Evolutionary conservation across 2,329 filamentous ascomycete species (phyloP), one percentile per base, ranked within the genome.

Genomic region (Paecilomyces formosus): DNA sequence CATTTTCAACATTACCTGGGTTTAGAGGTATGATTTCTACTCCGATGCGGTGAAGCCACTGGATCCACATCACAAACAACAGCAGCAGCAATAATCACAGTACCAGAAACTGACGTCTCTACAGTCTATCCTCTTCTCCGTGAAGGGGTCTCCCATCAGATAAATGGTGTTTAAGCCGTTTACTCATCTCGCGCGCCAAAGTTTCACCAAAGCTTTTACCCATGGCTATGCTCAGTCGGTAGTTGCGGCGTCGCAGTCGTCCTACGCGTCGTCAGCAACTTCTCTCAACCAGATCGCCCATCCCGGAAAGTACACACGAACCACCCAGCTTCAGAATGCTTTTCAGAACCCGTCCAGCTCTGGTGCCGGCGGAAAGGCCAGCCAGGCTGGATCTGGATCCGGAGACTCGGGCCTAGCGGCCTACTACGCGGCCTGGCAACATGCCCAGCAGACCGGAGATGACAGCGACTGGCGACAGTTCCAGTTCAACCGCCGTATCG

Each of bases 221-320:
- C 91, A 97, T 85, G 93, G 93, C 79, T 97, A 97, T 84, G 92
- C 92, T 69, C 93, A 97, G 76, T 96, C 92, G 63, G 88, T 97
- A 78, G 92, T 99, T 79, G 94, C 94, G 72, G 93, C 92, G 70
- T 91, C 91, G 64, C 92, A 96, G 83, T 87, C 88, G 80, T 83
- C 85, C 82, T 84, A 91, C 87, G 82, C 86, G 79, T 73, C 91
- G 50, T 81, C 84, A 63, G 81, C 82, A 66, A 82, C 81, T 58
- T 77, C 79, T 51, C 75, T 85, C 59, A 81, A 80, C 62, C 77
- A 81, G 50, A 78, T 86, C 68, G 74, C 78, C 60, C 77, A 80
- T 57, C 75, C 79, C 59, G 76, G 76, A 62, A 80, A 82, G 68
- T 79, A 81, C 69, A 78, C 77, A 57, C 76, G 80, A 53, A 77